Evolutionary conservation across 2,329 filamentous ascomycete species (phyloP).

Genomic region (Calycina marina): DNA sequence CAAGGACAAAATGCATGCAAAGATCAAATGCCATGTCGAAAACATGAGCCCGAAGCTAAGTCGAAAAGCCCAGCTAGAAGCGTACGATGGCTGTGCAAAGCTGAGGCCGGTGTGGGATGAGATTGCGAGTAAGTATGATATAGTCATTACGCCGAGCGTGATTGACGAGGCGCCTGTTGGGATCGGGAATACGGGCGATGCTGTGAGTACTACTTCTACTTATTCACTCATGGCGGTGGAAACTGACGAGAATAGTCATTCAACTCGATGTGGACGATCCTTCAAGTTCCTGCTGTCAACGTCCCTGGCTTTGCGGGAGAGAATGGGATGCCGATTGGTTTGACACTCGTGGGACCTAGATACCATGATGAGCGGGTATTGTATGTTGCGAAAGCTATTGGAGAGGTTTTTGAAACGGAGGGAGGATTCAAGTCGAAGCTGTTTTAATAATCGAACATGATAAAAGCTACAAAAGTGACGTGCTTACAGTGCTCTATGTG

Average conservation of each 20-base stretch:
- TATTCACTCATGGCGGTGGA: no score
- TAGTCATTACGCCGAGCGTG: conserved; percentile 42
- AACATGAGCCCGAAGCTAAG: conserved; percentile 27
- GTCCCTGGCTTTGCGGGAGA: conserved; percentile 45
- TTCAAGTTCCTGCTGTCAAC: conserved; percentile 50
- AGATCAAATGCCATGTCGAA: conserved; percentile 35
- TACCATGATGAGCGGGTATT: conserved; percentile 31
- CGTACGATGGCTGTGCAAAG: conserved; percentile 38
- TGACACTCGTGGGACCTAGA: conserved; percentile 34
- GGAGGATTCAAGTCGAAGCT: conserved; percentile 23
- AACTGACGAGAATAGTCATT: conserved; percentile 11
- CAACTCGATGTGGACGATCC: conserved; percentile 21
- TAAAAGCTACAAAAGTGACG: no score
- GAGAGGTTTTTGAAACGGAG: conserved; percentile 25
- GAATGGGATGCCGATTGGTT: conserved; percentile 42
- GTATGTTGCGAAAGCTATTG: conserved; percentile 27
- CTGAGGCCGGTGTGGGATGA: conserved; percentile 39
- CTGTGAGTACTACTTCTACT: no score
- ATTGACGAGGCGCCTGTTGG: conserved; percentile 44
- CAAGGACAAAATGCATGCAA: conserved; percentile 31
- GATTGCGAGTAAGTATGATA: conserved; percentile 35
- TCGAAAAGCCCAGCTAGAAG: conserved; percentile 33
- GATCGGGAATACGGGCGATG: conserved; percentile 36
- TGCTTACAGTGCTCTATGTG: no score
- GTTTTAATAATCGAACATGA: conserved; percentile 2